These are phyloP conservation scores for Plantago elongata DNA, from an alignment of 257 asterid genomes.

Conservation along the genomic window DNA sequence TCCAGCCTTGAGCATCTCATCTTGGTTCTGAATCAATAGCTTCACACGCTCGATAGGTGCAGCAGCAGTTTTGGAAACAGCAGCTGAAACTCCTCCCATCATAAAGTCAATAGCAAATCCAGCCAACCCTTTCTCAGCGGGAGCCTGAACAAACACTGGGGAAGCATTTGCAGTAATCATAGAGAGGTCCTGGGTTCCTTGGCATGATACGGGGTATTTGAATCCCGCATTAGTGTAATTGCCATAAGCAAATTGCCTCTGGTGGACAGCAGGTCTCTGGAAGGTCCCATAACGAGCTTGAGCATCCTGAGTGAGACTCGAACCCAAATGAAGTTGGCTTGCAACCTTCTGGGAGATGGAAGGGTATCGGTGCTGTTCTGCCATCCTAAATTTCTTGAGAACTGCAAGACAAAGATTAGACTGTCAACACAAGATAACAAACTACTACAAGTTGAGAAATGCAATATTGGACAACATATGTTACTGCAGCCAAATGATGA, in stretches of 20 bases:
- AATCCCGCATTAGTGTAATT: conserved; percentile 58
- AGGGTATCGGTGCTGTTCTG: conserved; percentile 45
- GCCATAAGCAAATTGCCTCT: conserved; percentile 56
- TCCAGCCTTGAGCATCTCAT: conserved; percentile 81
- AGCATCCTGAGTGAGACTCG: conserved; percentile 45
- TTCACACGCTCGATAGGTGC: conserved; percentile 94
- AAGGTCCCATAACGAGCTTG: conserved; percentile 48
- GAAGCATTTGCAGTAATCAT: conserved; percentile 69
- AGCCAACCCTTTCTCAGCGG: conserved; percentile 66
- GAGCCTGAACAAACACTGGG: conserved; percentile 86
- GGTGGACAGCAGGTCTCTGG: conserved; percentile 43
- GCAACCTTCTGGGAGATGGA: conserved; percentile 63
- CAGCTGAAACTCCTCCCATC: conserved; percentile 97
- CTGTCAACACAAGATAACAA: neutral
- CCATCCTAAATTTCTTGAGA: conserved; percentile 35
- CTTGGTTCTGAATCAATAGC: conserved; percentile 92
- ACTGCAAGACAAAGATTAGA: conserved; percentile 13
- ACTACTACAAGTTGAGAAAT: neutral
- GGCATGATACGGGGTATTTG: conserved; percentile 46
- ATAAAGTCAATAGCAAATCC: conserved; percentile 80
- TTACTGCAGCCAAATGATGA: too few species aligned
- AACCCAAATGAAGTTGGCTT: conserved; percentile 66
- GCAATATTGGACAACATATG: neutral
- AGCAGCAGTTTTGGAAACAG: conserved; percentile 89
- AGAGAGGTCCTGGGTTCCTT: conserved; percentile 46